phyloP scores from a whole-genome alignment of 352 stramenopile genomes.

The Globisporangium polare region DNA sequence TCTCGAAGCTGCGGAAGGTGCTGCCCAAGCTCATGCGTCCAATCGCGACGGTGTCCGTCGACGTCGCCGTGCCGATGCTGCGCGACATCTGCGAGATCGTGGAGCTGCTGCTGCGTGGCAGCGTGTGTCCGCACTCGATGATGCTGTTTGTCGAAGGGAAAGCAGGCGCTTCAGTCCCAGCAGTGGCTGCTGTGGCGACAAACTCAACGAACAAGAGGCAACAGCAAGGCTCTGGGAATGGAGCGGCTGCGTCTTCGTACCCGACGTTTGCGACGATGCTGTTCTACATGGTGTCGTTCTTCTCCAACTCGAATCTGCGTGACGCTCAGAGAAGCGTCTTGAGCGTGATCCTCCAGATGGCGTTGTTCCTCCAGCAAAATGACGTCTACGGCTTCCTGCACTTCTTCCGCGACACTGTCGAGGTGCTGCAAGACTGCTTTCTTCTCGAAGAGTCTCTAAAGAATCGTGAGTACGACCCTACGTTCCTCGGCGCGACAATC shows the following conservation, averaged over 20 bases:
- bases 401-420: slow-evolving; percentile 55
- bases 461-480: slow-evolving; percentile 21
- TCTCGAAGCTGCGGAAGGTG: slow-evolving; percentile 64
- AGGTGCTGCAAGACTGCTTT: slow-evolving; percentile 50
- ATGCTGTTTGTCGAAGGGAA: slow-evolving; percentile 46
- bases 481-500: slow-evolving; percentile 26
- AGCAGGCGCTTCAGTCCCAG: background rate
- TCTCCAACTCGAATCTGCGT: slow-evolving; percentile 34
- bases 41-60: slow-evolving; percentile 31
- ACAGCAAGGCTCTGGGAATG: slow-evolving; percentile 2
- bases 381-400: slow-evolving; percentile 61
- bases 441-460: slow-evolving; percentile 47
- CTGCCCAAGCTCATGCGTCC: slow-evolving; percentile 64
- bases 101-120: slow-evolving; percentile 34
- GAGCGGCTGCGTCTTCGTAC: slow-evolving; percentile 26
- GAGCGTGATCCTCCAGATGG: slow-evolving; percentile 46
- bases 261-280: slow-evolving; percentile 56
- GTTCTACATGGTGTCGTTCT: slow-evolving; percentile 76
- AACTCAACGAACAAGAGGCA: background rate
- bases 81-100: slow-evolving; percentile 56
- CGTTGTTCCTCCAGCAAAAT: slow-evolving; percentile 45
- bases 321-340: slow-evolving; percentile 42
- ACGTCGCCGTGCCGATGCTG: slow-evolving; percentile 34
- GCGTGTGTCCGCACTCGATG: slow-evolving; percentile 55
- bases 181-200: background rate